Percentiles rank a stretch among this genome's conserved stretches.
Conservation (phyloP, 768 basidiomycete species). For the Leccinum arenicola region DNA sequence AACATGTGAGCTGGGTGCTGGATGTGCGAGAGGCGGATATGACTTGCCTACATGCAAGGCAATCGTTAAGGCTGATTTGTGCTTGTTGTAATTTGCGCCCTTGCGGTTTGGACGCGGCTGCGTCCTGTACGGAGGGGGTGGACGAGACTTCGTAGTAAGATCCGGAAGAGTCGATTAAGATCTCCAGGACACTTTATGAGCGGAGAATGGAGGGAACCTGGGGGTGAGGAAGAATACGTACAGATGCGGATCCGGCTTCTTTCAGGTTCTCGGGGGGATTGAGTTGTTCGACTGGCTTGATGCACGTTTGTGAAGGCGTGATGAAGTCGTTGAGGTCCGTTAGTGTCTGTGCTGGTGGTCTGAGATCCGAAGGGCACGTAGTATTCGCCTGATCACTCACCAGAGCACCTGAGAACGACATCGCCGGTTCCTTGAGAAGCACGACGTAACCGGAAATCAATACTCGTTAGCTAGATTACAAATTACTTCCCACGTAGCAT, state of each 20-base stretch:
- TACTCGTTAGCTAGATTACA: not conserved
- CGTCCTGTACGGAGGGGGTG: conserved; percentile 21
- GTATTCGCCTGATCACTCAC: conserved; percentile 37
- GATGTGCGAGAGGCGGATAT: not conserved
- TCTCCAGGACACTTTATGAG: conserved; percentile 43
- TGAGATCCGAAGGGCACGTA: conserved; percentile 6
- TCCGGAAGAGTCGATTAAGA: conserved; percentile 80
- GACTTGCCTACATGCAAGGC: conserved; percentile 92
- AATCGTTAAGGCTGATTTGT: conserved; percentile 95
- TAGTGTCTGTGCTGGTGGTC: conserved; percentile 54
- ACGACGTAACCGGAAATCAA: not conserved
- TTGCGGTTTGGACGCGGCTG: conserved; percentile 22
- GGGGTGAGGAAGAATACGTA: conserved; percentile 23
- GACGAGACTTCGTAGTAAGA: conserved; percentile 81
- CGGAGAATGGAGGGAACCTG: not conserved
- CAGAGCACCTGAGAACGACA: conserved; percentile 88
- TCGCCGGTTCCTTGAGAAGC: conserved; percentile 25
- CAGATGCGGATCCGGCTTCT: conserved; percentile 43
- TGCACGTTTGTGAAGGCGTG: conserved; percentile 93
- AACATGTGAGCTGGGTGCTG: conserved; percentile 9
- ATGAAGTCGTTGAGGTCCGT: conserved; percentile 98
- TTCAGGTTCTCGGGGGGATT: conserved; percentile 40
- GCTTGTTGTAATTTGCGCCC: conserved; percentile 81
- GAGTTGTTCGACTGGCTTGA: conserved; percentile 81
- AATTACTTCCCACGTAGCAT: not conserved